Evolutionary conservation across 768 basidiomycete genomes (phyloP), one percentile per base, ranked within the genome.

Genomic region (Pisolithus tinctorius): DNA sequence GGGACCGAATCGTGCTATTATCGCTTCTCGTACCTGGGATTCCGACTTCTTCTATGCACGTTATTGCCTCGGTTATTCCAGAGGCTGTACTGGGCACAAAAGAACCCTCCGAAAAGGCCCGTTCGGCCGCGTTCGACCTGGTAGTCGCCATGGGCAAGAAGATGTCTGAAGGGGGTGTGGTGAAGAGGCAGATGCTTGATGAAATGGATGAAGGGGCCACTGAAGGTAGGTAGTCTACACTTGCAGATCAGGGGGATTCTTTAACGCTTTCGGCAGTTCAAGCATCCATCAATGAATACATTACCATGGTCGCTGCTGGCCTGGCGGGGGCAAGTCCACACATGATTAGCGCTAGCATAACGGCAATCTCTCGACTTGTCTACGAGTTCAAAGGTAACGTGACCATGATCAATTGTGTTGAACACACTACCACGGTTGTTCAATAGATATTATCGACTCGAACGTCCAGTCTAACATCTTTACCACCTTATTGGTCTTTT

Each of bases 341-440:
- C 64, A 98, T 96, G 93, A 95, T 98, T 65, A 95, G 93, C 62
- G 96, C 96, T 2, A 91, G 92, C 1, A 83, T 98, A 48, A 97
- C 93, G 6, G 91, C 93, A 0, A 82, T 99, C 49, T 94, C 94
- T 2, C 82, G 96, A 23, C 75, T 98, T 11, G 76, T 97, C 16
- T 99, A 97, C 64, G 96, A 98, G 69, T 99, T 94, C 74, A 93
- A 87, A 77, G 84, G 94, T 93, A 48, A 53, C 16, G 7, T 40
- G 20, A 20, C 7, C 30, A 29, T 39, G 26, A 29, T 11, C 13
- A n/a, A 13, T 20, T 20, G 41, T 2, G 41, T 3, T 31, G 6
- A 2, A 29, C 41, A 1, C 30, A 14, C 44, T 53, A 56, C 30
- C 16, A 42, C 30, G 16, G 14, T 20, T 17, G 31, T 45, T 27